Conservation (phyloP, 352 stramenopile genomes). For the Globisporangium canariense region DNA sequence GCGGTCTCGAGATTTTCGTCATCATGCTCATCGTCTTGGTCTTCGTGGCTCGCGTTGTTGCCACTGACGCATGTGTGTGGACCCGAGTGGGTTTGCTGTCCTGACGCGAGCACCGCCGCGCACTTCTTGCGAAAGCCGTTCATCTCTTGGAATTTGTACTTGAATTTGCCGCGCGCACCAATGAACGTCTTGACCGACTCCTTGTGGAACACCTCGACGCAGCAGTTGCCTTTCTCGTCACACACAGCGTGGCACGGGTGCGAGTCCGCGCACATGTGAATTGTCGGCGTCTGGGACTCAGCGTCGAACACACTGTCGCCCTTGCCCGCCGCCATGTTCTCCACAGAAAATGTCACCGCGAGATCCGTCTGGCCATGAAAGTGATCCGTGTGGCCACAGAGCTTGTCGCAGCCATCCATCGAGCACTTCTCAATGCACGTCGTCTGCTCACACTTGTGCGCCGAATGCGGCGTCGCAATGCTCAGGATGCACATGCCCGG, state of each 20-base stretch:
- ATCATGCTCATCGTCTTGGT: slow-evolving; percentile 12
- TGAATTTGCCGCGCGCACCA: slow-evolving; percentile 50
- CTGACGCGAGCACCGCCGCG: slow-evolving; percentile 26
- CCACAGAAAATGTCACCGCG: slow-evolving; percentile 41
- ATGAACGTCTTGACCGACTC: slow-evolving; percentile 65
- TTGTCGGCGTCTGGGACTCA: slow-evolving; percentile 28
- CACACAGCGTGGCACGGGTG: slow-evolving; percentile 61
- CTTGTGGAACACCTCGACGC: slow-evolving; percentile 67
- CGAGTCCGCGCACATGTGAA: slow-evolving; percentile 58
- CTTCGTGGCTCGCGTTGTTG: neutral
- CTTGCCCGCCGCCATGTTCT: slow-evolving; percentile 36
- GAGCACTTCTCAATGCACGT: slow-evolving; percentile 56
- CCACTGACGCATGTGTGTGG: slow-evolving; percentile 42
- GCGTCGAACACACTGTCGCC: slow-evolving; percentile 35
- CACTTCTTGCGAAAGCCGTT: slow-evolving; percentile 74
- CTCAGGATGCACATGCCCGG: slow-evolving; percentile 43
- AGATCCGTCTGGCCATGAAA: slow-evolving; percentile 62
- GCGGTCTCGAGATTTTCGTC: slow-evolving; percentile 2
- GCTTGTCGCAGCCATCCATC: slow-evolving; percentile 55
- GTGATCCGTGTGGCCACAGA: slow-evolving; percentile 49
- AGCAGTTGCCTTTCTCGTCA: slow-evolving; percentile 56
- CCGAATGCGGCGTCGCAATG: slow-evolving; percentile 42
- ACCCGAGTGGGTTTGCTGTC: slow-evolving; percentile 42
- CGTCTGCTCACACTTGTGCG: slow-evolving; percentile 61
- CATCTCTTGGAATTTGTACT: slow-evolving; percentile 81